Evolutionary conservation across 2,329 filamentous ascomycete genomes (phyloP).

Genomic region (Alternaria triticina): DNA sequence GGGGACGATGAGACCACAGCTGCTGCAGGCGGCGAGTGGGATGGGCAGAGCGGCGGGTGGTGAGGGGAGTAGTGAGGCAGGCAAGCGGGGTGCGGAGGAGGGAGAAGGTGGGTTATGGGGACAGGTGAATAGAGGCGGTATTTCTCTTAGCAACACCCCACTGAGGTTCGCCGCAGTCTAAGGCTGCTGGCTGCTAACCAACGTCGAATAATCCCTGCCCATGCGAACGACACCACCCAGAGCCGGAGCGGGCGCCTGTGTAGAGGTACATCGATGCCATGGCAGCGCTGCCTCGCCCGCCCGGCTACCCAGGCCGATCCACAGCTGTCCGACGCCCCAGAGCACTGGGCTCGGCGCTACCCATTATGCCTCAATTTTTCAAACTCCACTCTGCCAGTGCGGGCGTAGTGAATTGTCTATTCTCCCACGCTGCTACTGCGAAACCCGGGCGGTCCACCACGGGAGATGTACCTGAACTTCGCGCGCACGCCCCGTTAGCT

Average conservation of each 20-base stretch:
- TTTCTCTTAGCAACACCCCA: slow-evolving; percentile 39
- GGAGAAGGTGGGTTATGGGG: slow-evolving; percentile 14
- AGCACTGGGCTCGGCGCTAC: slow-evolving; percentile 5
- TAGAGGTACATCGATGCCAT: slow-evolving; percentile 26
- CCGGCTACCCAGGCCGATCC: slow-evolving; percentile 9
- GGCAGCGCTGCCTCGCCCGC: neutral
- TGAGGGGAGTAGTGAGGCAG: slow-evolving; percentile 1
- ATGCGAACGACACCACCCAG: slow-evolving; percentile 32
- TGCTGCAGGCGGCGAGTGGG: slow-evolving; percentile 5
- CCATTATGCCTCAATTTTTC: slow-evolving; percentile 4
- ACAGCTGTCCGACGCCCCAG: slow-evolving; percentile 10
- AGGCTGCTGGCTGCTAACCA: slow-evolving; percentile 13
- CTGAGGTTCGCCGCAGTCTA: slow-evolving; percentile 26
- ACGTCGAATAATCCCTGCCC: slow-evolving; percentile 29
- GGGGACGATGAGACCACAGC: neutral
- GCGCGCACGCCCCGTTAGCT: slow-evolving; percentile 29
- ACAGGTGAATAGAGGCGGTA: slow-evolving; percentile 27
- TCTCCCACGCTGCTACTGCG: neutral
- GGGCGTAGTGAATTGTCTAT: neutral
- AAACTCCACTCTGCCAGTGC: neutral
- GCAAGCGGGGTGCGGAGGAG: slow-evolving; percentile 20
- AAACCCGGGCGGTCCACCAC: slow-evolving; percentile 17
- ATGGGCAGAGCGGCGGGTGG: neutral
- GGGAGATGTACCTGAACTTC: slow-evolving; percentile 42
- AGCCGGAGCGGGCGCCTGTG: slow-evolving; percentile 21